These are phyloP conservation scores for Camelina laxa DNA, from an alignment of 345 rosid genomes.

Conservation along the genomic window DNA sequence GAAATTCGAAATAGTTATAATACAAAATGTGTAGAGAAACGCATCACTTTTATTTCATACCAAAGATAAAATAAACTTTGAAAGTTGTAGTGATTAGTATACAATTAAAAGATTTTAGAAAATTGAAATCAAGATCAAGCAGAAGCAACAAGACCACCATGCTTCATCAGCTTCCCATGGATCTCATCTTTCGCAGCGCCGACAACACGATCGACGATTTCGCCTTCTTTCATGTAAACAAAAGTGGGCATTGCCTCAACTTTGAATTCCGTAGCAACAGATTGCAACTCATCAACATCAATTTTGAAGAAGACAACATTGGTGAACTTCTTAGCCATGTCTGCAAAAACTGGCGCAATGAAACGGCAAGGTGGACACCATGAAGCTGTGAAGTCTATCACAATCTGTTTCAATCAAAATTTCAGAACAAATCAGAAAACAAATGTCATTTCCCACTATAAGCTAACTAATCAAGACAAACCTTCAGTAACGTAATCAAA, in stretches of 20 bases:
- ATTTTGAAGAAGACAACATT: slow-evolving; percentile 66
- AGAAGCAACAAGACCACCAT: slow-evolving; percentile 52
- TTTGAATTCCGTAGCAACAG: slow-evolving; percentile 59
- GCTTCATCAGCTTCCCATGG: slow-evolving; percentile 54
- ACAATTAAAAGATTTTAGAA: not conserved
- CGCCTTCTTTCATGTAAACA: slow-evolving; percentile 63
- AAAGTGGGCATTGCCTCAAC: slow-evolving; percentile 79
- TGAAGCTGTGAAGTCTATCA: slow-evolving; percentile 70
- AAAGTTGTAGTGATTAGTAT: not conserved
- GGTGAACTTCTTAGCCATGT: slow-evolving; percentile 56
- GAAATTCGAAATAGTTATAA: slow-evolving; percentile 1
- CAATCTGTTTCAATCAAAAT: slow-evolving; percentile 45
- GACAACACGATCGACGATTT: slow-evolving; percentile 58
- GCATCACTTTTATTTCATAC: slow-evolving; percentile 25
- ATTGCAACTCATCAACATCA: slow-evolving; percentile 74
- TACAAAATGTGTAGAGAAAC: slow-evolving; percentile 2
- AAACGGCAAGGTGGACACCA: slow-evolving; percentile 84
- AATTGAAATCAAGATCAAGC: slow-evolving; percentile 25
- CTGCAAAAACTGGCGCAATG: slow-evolving; percentile 64
- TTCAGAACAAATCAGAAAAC: not conserved
- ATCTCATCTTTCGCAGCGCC: slow-evolving; percentile 68
- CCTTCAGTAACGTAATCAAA: no score
- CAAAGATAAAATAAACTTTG: not conserved
- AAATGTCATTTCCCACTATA: not conserved
- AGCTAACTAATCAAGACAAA: not conserved